Evolutionary conservation across 768 basidiomycete genomes (phyloP), one percentile per base, ranked within the genome.

Genomic region (Boletus eberwhitei): DNA sequence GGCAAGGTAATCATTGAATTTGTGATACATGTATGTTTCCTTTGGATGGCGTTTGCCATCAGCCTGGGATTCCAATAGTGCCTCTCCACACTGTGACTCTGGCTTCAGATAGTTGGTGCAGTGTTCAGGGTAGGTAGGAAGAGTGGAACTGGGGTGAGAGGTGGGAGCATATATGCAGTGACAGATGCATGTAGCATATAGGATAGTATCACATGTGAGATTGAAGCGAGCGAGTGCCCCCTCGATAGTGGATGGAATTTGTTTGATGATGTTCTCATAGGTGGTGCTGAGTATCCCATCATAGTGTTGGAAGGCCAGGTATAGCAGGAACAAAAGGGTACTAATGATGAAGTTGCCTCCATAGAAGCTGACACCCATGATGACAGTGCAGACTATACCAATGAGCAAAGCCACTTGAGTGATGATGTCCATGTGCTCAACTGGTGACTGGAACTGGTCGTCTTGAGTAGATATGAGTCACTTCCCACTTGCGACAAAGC

Each of bases 291-390:
- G 31, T n/a, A 43, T 45, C 8, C 52, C 48, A 42, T 41, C 21
- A 12, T 5, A 6, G 12, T 6, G 0, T 47, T 54, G 44, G 17
- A 54, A 54, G 0, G 48, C 40, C 1, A 55, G 41, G 9, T 48
- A 58, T 4, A 58, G 53, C 4, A 58, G 8, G 1, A 53, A 14
- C 4, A 42, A 57, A 0, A 71, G 42, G 2, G 57, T 38, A 4
- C n/a, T 17, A 7, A 71, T 38, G 14, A 71, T 54, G 50, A 68
- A 65, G 22, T 67, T 52, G 12, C 53, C 43, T 0, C 42, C 54
- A 9, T 12, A 4, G 1, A 8, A 31, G 13, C 62, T 47, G 17
- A 69, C 41, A 1, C 59, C 57, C 48, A 65, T 55, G 14, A 71
- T 24, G 12, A 62, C 19, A 0, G 2, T 52, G 31, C 54, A 55